Evolutionary conservation across 2,329 filamentous ascomycete species (phyloP).

Genomic region (Clonostachys byssicola): DNA sequence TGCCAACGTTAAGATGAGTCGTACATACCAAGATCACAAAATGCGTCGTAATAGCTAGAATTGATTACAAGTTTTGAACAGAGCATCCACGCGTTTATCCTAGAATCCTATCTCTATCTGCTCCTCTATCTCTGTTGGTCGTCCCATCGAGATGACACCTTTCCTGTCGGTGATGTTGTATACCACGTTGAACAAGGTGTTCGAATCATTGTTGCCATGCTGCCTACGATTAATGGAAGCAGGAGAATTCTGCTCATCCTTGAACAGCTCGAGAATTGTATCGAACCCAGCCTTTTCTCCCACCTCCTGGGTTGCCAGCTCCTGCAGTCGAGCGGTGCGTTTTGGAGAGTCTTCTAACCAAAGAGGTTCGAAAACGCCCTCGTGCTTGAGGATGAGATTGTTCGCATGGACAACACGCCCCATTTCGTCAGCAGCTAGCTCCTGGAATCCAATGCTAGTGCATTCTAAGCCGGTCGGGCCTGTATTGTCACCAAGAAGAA

Average conservation of each 20-base stretch:
- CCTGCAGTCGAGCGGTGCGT: slow-evolving; percentile 14
- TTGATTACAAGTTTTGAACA: not conserved
- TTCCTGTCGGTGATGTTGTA: not conserved
- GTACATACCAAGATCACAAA: no score
- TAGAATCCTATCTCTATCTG: slow-evolving; percentile 3
- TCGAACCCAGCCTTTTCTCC: slow-evolving; percentile 1
- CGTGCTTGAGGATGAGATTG: slow-evolving; percentile 14
- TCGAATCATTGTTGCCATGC: slow-evolving; percentile 7
- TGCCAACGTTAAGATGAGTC: no score
- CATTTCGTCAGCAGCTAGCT: not conserved
- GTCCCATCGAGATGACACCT: slow-evolving; percentile 19
- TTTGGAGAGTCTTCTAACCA: slow-evolving; percentile 21
- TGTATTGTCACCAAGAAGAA: slow-evolving; percentile 4
- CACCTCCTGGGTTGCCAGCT: slow-evolving; percentile 8
- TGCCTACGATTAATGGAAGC: slow-evolving; percentile 18
- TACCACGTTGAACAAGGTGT: slow-evolving; percentile 20
- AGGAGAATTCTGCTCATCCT: slow-evolving; percentile 19
- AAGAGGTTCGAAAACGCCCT: slow-evolving; percentile 18
- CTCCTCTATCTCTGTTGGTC: slow-evolving; percentile 10
- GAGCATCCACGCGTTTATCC: not conserved
- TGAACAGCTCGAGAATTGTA: slow-evolving; percentile 10
- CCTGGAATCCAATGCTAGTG: slow-evolving; percentile 2
- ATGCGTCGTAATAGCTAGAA: no score
- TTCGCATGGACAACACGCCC: slow-evolving; percentile 6
- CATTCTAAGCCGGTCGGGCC: slow-evolving; percentile 4